Evolutionary conservation across 176 grass and related monocot genomes (phyloP).

Genomic region (Themeda triandra): DNA sequence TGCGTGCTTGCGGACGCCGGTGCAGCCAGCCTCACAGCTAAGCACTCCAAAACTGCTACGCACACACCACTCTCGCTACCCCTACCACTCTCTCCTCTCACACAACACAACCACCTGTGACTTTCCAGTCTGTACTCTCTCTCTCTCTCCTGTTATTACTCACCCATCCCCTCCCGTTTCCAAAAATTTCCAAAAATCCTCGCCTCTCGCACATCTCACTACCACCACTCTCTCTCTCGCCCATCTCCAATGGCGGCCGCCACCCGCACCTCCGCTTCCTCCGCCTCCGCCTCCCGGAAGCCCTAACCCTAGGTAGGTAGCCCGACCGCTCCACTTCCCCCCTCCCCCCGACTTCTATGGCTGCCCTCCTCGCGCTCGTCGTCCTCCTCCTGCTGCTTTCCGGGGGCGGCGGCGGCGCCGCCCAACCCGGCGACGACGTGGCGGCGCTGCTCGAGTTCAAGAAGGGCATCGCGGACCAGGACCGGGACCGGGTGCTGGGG

Average conservation of each 20-base stretch:
- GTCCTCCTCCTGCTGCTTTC: slow-evolving; percentile 29
- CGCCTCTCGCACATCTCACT: background rate
- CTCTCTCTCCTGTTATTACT: slow-evolving; percentile 22
- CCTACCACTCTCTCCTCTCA: background rate
- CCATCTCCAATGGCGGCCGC: slow-evolving; percentile 46
- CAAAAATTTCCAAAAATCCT: too few relatives aligned
- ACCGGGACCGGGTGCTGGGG: slow-evolving; percentile 37
- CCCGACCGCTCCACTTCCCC: background rate
- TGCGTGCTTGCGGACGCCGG: too few relatives aligned
- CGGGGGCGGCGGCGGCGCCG: slow-evolving; percentile 27
- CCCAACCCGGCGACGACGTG: slow-evolving; percentile 68
- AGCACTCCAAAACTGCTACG: slow-evolving; percentile 16
- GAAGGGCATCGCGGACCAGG: slow-evolving; percentile 64
- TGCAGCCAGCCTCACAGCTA: slow-evolving; percentile 7
- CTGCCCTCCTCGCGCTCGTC: slow-evolving; percentile 28
- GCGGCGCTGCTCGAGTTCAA: slow-evolving; percentile 90
- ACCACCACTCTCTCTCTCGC: background rate
- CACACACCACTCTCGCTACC: slow-evolving; percentile 7
- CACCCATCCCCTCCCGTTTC: slow-evolving; percentile 41
- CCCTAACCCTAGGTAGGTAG: slow-evolving; percentile 34
- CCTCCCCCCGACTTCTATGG: slow-evolving; percentile 30
- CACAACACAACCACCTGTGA: slow-evolving; percentile 32
- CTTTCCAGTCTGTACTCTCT: slow-evolving; percentile 48
- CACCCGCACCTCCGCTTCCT: background rate
- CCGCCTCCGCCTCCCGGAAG: slow-evolving; percentile 25